Percentiles rank a stretch among this genome's conserved stretches.
Conservation (phyloP, 768 basidiomycete species). For the Pleurotus djamor region DNA sequence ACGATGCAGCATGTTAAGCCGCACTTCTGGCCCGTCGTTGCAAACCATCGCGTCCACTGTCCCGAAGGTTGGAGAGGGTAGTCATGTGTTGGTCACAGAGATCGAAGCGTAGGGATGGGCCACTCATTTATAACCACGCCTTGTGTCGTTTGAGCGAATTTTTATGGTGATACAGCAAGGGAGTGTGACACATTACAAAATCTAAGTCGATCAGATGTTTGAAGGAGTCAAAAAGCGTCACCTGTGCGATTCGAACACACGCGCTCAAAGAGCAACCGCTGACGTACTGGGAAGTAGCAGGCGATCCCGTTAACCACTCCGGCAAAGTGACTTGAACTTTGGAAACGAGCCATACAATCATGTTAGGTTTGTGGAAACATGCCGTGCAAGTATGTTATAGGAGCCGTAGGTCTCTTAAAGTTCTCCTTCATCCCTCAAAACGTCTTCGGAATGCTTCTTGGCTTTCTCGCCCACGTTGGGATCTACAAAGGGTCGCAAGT, state of each 20-base stretch:
- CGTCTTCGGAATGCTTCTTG: neutral
- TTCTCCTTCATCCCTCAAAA: neutral
- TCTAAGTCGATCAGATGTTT: no score
- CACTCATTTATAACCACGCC: no score
- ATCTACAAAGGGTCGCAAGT: neutral
- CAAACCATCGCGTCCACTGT: neutral
- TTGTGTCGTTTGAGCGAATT: no score
- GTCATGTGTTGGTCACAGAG: neutral
- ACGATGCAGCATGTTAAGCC: neutral
- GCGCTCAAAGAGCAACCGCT: conserved; percentile 8
- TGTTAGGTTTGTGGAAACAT: neutral
- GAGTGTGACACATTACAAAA: no score
- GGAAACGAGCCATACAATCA: neutral
- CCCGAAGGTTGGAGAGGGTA: neutral
- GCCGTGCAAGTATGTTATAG: neutral
- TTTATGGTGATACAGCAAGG: no score
- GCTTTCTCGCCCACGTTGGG: neutral
- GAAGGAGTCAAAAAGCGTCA: conserved; percentile 1
- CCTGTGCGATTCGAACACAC: conserved; percentile 9
- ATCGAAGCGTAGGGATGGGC: neutral
- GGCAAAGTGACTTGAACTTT: conserved; percentile 18
- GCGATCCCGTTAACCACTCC: conserved; percentile 26
- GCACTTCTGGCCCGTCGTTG: neutral
- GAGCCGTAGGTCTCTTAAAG: neutral
- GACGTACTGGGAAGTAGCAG: conserved; percentile 14